phyloP scores from a whole-genome alignment of 78 protist species.

The Chrysochromulina tobinii region DNA sequence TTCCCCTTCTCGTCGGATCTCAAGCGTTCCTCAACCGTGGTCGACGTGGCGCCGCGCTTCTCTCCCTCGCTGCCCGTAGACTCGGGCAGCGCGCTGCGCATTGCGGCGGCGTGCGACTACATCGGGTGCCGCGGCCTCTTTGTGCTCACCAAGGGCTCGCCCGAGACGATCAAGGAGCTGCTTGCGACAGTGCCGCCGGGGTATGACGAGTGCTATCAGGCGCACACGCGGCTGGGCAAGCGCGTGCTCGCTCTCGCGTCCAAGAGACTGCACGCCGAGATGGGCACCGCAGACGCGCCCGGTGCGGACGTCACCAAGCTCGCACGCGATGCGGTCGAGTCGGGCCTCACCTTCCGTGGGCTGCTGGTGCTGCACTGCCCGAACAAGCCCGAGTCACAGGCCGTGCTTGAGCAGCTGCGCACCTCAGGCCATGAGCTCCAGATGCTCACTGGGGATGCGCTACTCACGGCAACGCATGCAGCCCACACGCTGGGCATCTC shows the following conservation, averaged over 20 bases:
- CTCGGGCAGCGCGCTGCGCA: neutral
- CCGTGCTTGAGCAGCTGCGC: slow-evolving; percentile 51
- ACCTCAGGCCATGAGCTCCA: slow-evolving; percentile 74
- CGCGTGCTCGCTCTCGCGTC: slow-evolving; percentile 61
- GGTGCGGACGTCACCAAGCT: neutral
- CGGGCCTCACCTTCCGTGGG: slow-evolving; percentile 87
- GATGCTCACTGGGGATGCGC: slow-evolving; percentile 98
- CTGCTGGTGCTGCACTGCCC: slow-evolving; percentile 85
- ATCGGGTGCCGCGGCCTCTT: neutral
- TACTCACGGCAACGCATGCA: slow-evolving; percentile 93
- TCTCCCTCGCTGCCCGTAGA: neutral
- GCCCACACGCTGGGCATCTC: slow-evolving; percentile 77
- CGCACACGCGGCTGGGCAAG: slow-evolving; percentile 39
- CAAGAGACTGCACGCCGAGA: neutral
- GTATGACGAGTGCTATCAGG: slow-evolving; percentile 21
- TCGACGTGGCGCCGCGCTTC: neutral
- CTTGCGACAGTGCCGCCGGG: slow-evolving; percentile 10
- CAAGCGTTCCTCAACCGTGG: slow-evolving; percentile 87
- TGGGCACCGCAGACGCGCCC: neutral
- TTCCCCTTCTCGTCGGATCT: slow-evolving; percentile 82
- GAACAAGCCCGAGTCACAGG: slow-evolving; percentile 73
- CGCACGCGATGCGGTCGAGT: slow-evolving; percentile 69
- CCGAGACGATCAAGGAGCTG: slow-evolving; percentile 75
- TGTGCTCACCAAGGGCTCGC: slow-evolving; percentile 81
- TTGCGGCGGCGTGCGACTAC: neutral